These are phyloP conservation scores for Pulveroboletus sp. DNA, from an alignment of 768 basidiomycete species.

Conservation along the genomic window DNA sequence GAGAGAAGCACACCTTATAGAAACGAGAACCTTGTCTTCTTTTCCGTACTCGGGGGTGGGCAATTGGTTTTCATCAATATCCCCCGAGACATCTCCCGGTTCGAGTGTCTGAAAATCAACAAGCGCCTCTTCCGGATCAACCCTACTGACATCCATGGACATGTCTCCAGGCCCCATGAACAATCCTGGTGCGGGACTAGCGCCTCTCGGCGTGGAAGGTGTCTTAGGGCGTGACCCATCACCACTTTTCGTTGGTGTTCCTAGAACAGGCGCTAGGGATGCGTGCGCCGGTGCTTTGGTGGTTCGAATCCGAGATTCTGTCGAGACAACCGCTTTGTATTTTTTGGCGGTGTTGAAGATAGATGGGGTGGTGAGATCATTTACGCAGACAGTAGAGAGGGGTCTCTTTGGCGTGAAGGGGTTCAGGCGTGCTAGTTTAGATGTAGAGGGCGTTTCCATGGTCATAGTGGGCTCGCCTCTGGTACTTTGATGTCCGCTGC, in stretches of 20 bases:
- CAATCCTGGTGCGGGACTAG: constrained; percentile 40
- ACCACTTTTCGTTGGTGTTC: constrained; percentile 45
- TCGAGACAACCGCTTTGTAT: constrained; percentile 60
- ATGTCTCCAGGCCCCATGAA: constrained; percentile 48
- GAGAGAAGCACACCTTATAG: constrained; percentile 52
- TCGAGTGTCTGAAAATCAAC: constrained; percentile 75
- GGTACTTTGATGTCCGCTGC: neutral
- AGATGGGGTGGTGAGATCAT: constrained; percentile 34
- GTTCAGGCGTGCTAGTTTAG: constrained; percentile 36
- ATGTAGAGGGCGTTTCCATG: constrained; percentile 26
- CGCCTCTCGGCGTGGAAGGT: constrained; percentile 48
- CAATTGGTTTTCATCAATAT: constrained; percentile 55
- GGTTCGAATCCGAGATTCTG: constrained; percentile 33
- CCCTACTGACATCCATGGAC: constrained; percentile 66
- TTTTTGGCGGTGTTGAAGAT: constrained; percentile 51
- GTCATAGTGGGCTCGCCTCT: constrained; percentile 1
- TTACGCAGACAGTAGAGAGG: constrained; percentile 33
- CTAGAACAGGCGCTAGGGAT: constrained; percentile 44
- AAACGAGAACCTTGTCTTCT: constrained; percentile 84
- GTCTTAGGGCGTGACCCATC: constrained; percentile 46
- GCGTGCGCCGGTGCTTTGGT: constrained; percentile 26
- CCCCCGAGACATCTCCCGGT: constrained; percentile 60
- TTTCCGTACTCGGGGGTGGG: constrained; percentile 53
- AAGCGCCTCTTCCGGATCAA: constrained; percentile 71
- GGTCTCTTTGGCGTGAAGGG: constrained; percentile 58